Conservation (phyloP, 2,329 filamentous ascomycete genomes). For the Polychaeton citri region DNA sequence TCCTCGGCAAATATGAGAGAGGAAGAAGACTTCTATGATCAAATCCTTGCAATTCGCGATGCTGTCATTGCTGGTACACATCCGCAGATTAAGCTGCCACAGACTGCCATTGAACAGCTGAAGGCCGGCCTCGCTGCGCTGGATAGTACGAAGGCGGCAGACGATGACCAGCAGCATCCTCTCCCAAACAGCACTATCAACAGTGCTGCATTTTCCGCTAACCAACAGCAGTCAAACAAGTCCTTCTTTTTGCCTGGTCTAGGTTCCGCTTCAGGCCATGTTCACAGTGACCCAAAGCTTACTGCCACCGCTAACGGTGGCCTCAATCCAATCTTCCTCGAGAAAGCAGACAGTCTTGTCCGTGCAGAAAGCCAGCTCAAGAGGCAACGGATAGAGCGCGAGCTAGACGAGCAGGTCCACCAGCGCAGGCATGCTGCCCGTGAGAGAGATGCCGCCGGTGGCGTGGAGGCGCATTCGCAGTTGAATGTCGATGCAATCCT, state of each 20-base stretch:
- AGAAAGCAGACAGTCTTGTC: conserved; percentile 74
- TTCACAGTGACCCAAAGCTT: conserved; percentile 1
- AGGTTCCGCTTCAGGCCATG: not conserved
- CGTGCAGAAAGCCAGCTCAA: conserved; percentile 70
- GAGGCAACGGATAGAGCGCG: conserved; percentile 66
- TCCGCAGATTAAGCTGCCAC: conserved; percentile 45
- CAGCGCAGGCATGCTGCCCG: conserved; percentile 39
- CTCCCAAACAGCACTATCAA: conserved; percentile 4
- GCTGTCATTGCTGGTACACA: conserved; percentile 67
- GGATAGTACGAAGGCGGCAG: conserved; percentile 4
- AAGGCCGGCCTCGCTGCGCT: conserved; percentile 9
- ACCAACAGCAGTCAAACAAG: conserved; percentile 7
- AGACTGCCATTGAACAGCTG: conserved; percentile 33
- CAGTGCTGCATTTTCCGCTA: conserved; percentile 12
- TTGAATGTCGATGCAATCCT: conserved; percentile 31
- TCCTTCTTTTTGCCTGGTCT: not conserved
- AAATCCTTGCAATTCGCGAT: conserved; percentile 70
- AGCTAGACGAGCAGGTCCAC: conserved; percentile 64
- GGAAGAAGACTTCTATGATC: conserved; percentile 46
- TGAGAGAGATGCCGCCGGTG: conserved; percentile 35
- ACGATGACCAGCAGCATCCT: conserved; percentile 2
- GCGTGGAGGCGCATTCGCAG: conserved; percentile 32
- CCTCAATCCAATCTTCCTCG: conserved; percentile 70
- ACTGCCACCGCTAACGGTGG: conserved; percentile 23
- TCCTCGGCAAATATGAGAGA: conserved; percentile 9